Percentiles rank a stretch among this genome's conserved stretches.
Conservation (phyloP, 2,329 filamentous ascomycete genomes). For the Aspergillus fumigatus region DNA sequence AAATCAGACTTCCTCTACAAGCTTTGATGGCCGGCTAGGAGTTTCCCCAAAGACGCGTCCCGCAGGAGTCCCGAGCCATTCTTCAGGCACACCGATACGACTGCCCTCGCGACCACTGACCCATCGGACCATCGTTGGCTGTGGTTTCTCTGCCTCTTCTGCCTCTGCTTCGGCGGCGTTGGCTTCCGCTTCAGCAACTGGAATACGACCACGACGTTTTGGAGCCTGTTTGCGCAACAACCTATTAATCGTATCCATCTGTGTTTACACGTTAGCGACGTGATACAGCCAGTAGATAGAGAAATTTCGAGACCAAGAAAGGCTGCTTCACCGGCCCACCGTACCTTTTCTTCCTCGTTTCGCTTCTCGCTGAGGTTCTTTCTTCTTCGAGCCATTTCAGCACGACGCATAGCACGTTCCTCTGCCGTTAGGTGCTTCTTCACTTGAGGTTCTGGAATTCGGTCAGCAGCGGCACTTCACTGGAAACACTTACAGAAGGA, state of each 20-base stretch:
- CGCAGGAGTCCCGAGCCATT: slow-evolving; percentile 44
- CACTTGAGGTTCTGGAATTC: slow-evolving; percentile 57
- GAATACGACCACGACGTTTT: slow-evolving; percentile 50
- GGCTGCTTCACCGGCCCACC: slow-evolving; percentile 27
- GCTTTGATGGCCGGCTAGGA: slow-evolving; percentile 20
- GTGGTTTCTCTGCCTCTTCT: slow-evolving; percentile 34
- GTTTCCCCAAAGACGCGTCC: slow-evolving; percentile 36
- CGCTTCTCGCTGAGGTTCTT: slow-evolving; percentile 73
- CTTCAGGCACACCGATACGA: slow-evolving; percentile 42
- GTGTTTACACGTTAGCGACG: slow-evolving; percentile 13
- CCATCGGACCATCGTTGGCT: slow-evolving; percentile 45
- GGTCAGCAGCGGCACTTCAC: slow-evolving; percentile 10
- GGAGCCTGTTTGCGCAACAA: slow-evolving; percentile 64
- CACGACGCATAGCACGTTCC: slow-evolving; percentile 67
- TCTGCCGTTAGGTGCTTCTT: slow-evolving; percentile 70
- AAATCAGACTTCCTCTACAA: slow-evolving; percentile 37
- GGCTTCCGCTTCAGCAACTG: slow-evolving; percentile 42
- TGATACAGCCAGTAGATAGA: neutral
- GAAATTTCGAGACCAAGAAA: neutral
- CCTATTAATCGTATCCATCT: slow-evolving; percentile 65
- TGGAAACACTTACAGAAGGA: neutral
- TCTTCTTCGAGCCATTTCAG: slow-evolving; percentile 67
- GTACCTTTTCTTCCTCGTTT: slow-evolving; percentile 72
- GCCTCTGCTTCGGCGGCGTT: slow-evolving; percentile 38
- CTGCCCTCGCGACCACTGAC: slow-evolving; percentile 39